Evolutionary conservation across 768 basidiomycete genomes (phyloP), one percentile per base, ranked within the genome.

Genomic region (Panaeolus cyanescens): DNA sequence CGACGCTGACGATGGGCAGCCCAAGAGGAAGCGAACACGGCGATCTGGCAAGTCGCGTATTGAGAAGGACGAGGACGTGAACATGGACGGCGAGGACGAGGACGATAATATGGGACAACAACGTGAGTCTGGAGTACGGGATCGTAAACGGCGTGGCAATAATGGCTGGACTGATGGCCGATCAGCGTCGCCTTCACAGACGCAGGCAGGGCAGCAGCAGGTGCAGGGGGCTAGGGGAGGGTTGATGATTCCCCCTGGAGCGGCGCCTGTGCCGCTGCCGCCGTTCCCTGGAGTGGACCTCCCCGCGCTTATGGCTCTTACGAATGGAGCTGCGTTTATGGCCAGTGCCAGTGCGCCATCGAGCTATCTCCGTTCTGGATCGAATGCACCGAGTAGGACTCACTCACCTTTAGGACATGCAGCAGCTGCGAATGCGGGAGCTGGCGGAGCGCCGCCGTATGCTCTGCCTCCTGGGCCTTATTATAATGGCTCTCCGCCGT

Each of bases 341-440:
- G 69, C 70, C 34, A 77, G 73, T 64, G 67, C 69, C n/a, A 69
- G 70, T 70, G 77, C 80, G 61, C 78, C 78, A 45, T 77, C 83
- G 55, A 83, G 85, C 70, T 89, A 89, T 72, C 77, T 88, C 65
- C 81, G 88, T 66, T 84, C 88, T 22, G 80, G 86, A 59, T 88
- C 85, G 54, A 80, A 83, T 63, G 86, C 85, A 25, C 90, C 90
- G 5, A 91, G 87, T 72, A 77, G 89, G 66, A 88, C 89, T 56
- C 89, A 91, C 71, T 90, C 89, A 45, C 90, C 89, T 54, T 72
- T 87, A 68, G 83, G 82, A 56, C 85, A 60, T 50, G 25, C 22
- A 12, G 22, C 45, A 19, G n/a, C 82, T 64, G 80, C 78, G 4
- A 68, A 67, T 20, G 61, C 68, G 4, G 59, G 37, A 15, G 33